Evolutionary conservation across 495 filamentous ascomycete species (phyloP).

Genomic region (Talaromyces liani): DNA sequence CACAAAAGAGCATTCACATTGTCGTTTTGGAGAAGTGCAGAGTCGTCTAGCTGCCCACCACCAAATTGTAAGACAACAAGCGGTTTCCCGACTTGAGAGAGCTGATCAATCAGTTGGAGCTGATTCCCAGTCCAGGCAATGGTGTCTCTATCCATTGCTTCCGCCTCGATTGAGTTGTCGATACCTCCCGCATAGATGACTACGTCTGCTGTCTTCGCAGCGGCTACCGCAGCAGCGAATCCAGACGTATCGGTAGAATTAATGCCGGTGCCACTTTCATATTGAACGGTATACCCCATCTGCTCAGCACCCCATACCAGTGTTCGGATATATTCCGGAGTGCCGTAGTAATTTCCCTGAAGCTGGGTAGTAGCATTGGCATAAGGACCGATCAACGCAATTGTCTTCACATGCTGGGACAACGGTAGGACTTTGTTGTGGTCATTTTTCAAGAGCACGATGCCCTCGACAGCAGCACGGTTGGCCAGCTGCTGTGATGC

Average conservation of each 20-base stretch:
- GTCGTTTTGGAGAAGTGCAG: slow-evolving; percentile 33
- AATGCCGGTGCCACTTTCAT: slow-evolving; percentile 32
- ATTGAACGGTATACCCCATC: slow-evolving; percentile 34
- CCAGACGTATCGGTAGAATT: slow-evolving; percentile 28
- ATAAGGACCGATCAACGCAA: slow-evolving; percentile 46
- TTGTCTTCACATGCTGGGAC: slow-evolving; percentile 16
- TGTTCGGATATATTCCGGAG: slow-evolving; percentile 40
- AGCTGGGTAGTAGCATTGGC: slow-evolving; percentile 49
- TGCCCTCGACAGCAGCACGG: slow-evolving; percentile 43
- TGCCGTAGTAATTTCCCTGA: slow-evolving; percentile 50
- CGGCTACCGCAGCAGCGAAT: slow-evolving; percentile 27
- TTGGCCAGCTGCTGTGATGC: slow-evolving; percentile 39
- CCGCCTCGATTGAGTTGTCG: slow-evolving; percentile 39
- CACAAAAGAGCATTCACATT: slow-evolving; percentile 41
- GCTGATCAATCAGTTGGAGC: slow-evolving; percentile 41
- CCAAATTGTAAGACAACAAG: slow-evolving; percentile 45
- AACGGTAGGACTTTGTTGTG: slow-evolving; percentile 34
- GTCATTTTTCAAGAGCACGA: slow-evolving; percentile 51
- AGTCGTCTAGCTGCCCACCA: slow-evolving; percentile 45
- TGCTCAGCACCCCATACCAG: slow-evolving; percentile 41
- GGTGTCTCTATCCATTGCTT: slow-evolving; percentile 37
- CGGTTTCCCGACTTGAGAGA: slow-evolving; percentile 39
- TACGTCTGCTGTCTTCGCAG: slow-evolving; percentile 37
- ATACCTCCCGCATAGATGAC: slow-evolving; percentile 48
- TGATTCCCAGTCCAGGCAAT: slow-evolving; percentile 45